phyloP scores from a whole-genome alignment of 176 grass and related monocot species.

The Triticum turgidum region DNA sequence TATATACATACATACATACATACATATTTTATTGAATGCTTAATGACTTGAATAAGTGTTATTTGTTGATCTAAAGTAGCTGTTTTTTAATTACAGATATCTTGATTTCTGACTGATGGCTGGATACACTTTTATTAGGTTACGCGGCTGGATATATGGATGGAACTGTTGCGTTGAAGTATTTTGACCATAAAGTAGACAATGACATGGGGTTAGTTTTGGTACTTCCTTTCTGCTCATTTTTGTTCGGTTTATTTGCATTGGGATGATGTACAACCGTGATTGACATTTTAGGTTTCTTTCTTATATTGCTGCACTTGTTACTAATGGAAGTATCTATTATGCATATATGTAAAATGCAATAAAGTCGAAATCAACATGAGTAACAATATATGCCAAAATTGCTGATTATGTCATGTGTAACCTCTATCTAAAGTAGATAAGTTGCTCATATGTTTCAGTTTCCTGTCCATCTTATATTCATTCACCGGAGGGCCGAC shows the following conservation, averaged over 20 bases:
- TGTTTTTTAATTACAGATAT: not conserved
- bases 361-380: not conserved
- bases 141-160: constrained; percentile 53
- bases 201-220: constrained; percentile 55
- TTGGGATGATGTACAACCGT: not conserved
- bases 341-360: not conserved
- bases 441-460: not conserved
- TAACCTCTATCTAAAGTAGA: not conserved
- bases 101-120: not conserved
- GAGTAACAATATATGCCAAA: not conserved
- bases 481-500: not conserved
- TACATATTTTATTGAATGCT: not conserved
- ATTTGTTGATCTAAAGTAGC: not conserved
- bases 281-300: not conserved
- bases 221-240: constrained; percentile 24
- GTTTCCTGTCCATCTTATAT: not conserved
- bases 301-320: constrained; percentile 16
- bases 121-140: constrained; percentile 27
- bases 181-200: constrained; percentile 49
- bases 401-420: not conserved
- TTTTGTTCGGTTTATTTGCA: constrained; percentile 4
- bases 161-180: constrained; percentile 61
- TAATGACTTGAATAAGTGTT: not conserved
- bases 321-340: not conserved
- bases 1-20: no score